Percentiles rank a stretch among this genome's conserved stretches.
phyloP scores from a whole-genome alignment of 1,284 basidiomycete species.

The Cryptococcus maquisensis region DNA sequence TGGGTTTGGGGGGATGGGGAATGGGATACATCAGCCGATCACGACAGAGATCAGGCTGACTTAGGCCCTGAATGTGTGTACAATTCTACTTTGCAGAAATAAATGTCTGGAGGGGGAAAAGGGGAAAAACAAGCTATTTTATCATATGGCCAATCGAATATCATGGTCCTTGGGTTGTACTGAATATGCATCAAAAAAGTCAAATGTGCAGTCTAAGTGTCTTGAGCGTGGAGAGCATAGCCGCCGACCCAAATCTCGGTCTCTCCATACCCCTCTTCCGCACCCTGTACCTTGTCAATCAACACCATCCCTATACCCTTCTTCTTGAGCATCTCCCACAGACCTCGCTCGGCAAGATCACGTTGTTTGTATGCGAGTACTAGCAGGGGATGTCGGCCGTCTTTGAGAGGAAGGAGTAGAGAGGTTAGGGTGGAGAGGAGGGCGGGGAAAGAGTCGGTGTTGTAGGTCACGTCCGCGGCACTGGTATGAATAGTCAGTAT shows the following conservation, averaged over 20 bases:
- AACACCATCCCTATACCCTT: conserved; percentile 39
- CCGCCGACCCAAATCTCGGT: conserved; percentile 68
- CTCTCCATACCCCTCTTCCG: conserved; percentile 43
- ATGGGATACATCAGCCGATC: conserved; percentile 1
- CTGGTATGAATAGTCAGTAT: conserved; percentile 46
- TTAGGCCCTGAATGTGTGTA: conserved; percentile 2
- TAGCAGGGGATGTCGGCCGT: conserved; percentile 37
- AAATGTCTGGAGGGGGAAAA: neutral
- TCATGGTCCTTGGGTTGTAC: neutral
- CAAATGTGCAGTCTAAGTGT: neutral
- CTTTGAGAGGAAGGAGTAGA: conserved; percentile 18
- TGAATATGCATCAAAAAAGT: neutral
- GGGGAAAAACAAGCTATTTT: neutral
- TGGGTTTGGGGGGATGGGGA: neutral
- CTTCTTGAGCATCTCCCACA: conserved; percentile 62
- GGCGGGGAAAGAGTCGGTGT: conserved; percentile 69
- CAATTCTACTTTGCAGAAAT: neutral
- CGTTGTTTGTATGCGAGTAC: conserved; percentile 79
- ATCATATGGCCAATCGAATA: neutral
- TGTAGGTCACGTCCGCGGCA: conserved; percentile 87
- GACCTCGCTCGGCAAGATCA: conserved; percentile 62
- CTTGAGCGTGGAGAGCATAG: neutral
- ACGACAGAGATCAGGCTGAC: conserved; percentile 10
- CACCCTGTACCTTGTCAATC: conserved; percentile 59
- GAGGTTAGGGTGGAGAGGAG: conserved; percentile 36